These are phyloP conservation scores for Cavenderia fasciculata DNA, from an alignment of 78 protist genomes.

Conservation along the genomic window DNA sequence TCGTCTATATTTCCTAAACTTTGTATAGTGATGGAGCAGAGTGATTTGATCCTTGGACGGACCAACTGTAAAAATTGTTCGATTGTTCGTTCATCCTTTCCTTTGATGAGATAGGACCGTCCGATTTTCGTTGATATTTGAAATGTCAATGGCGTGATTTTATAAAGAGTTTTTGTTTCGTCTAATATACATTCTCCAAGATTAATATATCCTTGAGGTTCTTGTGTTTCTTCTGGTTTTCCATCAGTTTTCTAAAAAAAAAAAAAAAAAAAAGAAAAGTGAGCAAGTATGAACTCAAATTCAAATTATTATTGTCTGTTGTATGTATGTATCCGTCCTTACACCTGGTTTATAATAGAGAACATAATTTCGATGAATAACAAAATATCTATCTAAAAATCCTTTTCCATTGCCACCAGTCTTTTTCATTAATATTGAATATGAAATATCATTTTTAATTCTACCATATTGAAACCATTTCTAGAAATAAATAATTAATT, in stretches of 20 bases:
- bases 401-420: slow-evolving; percentile 77
- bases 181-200: slow-evolving; percentile 40
- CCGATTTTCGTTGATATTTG: slow-evolving; percentile 34
- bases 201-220: slow-evolving; percentile 75
- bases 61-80: slow-evolving; percentile 38
- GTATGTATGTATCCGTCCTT: no score
- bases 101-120: slow-evolving; percentile 14
- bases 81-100: slow-evolving; percentile 38
- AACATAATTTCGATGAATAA: slow-evolving; percentile 56
- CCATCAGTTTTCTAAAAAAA: slow-evolving; percentile 18
- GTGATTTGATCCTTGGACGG: slow-evolving; percentile 10
- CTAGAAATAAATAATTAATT: not conserved
- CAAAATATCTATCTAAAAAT: slow-evolving; percentile 59
- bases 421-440: slow-evolving; percentile 51
- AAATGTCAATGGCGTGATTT: slow-evolving; percentile 23
- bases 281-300: no score
- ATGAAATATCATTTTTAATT: slow-evolving; percentile 61
- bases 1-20: not conserved
- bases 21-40: not conserved
- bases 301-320: no score
- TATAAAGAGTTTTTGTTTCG: slow-evolving; percentile 24
- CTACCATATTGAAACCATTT: slow-evolving; percentile 47
- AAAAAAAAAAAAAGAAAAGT: no score
- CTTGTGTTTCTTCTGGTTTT: slow-evolving; percentile 57
- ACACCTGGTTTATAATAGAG: slow-evolving; percentile 64